These are phyloP conservation scores for Elsinoe fawcettii DNA, from an alignment of 2,329 filamentous ascomycete species.

Conservation along the genomic window DNA sequence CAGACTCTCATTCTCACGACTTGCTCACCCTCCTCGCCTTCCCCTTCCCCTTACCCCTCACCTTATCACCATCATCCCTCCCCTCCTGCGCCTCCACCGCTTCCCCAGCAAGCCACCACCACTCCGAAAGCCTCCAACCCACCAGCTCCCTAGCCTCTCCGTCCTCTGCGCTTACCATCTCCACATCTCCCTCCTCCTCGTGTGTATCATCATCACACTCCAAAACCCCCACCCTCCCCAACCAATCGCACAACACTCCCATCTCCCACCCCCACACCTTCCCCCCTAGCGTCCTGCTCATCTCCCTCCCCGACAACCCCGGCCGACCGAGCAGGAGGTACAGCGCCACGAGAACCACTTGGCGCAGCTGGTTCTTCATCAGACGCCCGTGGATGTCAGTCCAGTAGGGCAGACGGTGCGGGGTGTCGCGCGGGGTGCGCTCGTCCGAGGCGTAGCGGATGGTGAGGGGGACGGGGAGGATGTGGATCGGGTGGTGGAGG, in stretches of 20 bases:
- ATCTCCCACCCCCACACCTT: constrained; percentile 58
- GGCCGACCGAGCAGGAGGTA: constrained; percentile 57
- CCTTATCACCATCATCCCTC: neutral
- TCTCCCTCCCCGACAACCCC: constrained; percentile 45
- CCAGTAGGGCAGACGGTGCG: constrained; percentile 56
- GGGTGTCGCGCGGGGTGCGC: too few species aligned
- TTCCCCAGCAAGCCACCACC: constrained; percentile 16
- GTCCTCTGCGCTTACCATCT: neutral
- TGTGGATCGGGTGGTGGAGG: neutral
- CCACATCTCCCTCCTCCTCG: neutral
- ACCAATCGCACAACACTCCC: constrained; percentile 53
- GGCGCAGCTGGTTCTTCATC: constrained; percentile 55
- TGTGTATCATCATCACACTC: constrained; percentile 28
- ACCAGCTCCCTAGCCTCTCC: neutral
- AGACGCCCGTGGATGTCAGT: constrained; percentile 58
- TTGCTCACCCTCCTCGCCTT: neutral
- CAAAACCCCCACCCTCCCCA: constrained; percentile 46
- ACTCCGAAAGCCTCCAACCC: constrained; percentile 13
- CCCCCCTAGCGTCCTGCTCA: constrained; percentile 50
- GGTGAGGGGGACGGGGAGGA: neutral
- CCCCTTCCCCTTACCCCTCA: neutral
- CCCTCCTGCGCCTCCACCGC: constrained; percentile 6
- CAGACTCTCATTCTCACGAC: neutral
- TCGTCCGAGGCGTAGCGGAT: neutral
- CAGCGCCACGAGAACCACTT: constrained; percentile 54